Evolutionary conservation across 176 grass and related monocot genomes (phyloP).

Genomic region (Bromus sterilis): DNA sequence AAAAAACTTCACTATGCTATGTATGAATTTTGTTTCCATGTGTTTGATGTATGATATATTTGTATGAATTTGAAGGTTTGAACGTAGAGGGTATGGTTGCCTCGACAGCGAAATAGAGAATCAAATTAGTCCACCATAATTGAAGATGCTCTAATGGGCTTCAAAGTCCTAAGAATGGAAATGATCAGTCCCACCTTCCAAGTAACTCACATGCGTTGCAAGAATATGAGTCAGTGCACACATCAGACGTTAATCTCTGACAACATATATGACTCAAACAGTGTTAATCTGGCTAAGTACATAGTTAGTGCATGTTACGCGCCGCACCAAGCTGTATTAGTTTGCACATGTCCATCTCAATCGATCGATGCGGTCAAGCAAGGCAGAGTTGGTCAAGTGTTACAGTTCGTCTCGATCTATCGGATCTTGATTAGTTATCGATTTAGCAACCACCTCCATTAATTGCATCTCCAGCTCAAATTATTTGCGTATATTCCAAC

Average conservation of each 20-base stretch:
- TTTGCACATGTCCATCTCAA: constrained; percentile 13
- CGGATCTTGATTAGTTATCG: background rate
- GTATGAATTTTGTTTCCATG: too few species aligned
- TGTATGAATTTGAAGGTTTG: too few species aligned
- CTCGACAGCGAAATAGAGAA: too few species aligned
- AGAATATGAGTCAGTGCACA: background rate
- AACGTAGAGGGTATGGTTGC: too few species aligned
- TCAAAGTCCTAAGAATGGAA: too few species aligned
- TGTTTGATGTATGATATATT: too few species aligned
- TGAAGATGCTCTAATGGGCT: too few species aligned
- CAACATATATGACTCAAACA: background rate
- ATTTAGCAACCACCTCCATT: constrained; percentile 9
- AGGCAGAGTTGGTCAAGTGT: background rate
- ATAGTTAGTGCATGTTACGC: constrained; percentile 12
- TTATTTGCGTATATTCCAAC: background rate
- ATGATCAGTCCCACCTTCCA: background rate
- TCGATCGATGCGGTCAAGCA: background rate
- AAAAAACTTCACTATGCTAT: too few species aligned
- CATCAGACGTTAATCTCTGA: constrained; percentile 3
- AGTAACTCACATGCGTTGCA: constrained; percentile 8
- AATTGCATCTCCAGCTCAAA: background rate
- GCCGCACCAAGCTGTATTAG: background rate
- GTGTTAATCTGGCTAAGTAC: background rate
- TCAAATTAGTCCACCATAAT: too few species aligned
- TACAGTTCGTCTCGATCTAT: background rate